Percentiles rank a stretch among this genome's conserved stretches.
Conservation (phyloP, 164 flowering plant species). For the Chimonanthus salicifolius region DNA sequence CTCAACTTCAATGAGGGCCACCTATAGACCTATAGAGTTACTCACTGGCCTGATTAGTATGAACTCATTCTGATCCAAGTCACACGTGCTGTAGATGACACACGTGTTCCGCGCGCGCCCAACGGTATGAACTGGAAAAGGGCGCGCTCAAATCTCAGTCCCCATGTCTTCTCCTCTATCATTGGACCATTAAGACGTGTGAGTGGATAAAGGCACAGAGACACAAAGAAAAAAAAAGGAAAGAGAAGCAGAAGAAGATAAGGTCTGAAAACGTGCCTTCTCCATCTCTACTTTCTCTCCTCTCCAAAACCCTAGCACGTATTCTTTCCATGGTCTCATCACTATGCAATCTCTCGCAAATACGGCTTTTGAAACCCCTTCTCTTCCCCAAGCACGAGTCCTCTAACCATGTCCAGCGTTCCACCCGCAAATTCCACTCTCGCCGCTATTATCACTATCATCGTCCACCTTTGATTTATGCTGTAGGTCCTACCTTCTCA, state of each 20-base stretch:
- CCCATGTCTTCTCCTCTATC: no score
- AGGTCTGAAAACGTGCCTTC: neutral
- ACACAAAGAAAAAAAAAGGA: neutral
- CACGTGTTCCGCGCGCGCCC: no score
- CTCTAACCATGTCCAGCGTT: conserved; percentile 1
- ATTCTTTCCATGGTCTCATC: conserved; percentile 35
- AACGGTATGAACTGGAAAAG: no score
- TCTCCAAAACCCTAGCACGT: neutral
- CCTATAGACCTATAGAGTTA: no score
- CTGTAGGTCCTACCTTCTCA: conserved; percentile 10
- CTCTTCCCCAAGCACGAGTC: conserved; percentile 8
- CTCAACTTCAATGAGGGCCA: no score
- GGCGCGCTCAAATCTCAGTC: no score
- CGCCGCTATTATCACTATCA: conserved; percentile 9
- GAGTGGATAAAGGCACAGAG: no score
- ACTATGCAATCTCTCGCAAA: conserved; percentile 21
- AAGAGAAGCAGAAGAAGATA: neutral
- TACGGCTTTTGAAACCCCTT: conserved; percentile 15
- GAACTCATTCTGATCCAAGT: no score
- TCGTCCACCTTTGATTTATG: neutral
- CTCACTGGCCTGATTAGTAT: no score
- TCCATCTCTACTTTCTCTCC: conserved; percentile 1
- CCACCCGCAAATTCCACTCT: conserved; percentile 3
- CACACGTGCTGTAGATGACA: no score
- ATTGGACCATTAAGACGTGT: no score